phyloP scores from a whole-genome alignment of 2,329 filamentous ascomycete genomes.

The Diplodia seriata region DNA sequence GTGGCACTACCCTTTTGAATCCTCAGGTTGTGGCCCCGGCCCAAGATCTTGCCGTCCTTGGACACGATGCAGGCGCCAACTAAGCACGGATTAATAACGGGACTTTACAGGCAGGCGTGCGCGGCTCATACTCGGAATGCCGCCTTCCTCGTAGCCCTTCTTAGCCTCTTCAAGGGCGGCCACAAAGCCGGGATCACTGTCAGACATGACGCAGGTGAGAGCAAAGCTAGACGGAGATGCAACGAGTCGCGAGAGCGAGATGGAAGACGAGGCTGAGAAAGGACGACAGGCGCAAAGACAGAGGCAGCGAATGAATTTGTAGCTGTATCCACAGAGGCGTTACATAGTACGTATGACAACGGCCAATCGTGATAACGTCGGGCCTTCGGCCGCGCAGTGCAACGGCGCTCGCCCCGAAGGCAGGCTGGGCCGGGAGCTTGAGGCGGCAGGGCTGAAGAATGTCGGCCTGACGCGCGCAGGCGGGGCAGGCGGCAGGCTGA shows the following conservation, averaged over 20 bases:
- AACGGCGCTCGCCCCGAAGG: neutral
- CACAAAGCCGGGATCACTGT: constrained; percentile 57
- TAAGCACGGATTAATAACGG: constrained; percentile 35
- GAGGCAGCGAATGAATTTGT: constrained; percentile 14
- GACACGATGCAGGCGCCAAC: constrained; percentile 69
- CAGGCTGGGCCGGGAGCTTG: neutral
- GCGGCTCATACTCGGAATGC: constrained; percentile 54
- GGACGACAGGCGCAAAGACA: neutral
- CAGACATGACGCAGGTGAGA: constrained; percentile 34
- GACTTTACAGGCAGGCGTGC: neutral
- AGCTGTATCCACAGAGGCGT: constrained; percentile 19
- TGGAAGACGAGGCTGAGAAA: constrained; percentile 7
- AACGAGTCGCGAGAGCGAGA: neutral
- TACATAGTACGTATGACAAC: constrained; percentile 29
- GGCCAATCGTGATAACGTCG: constrained; percentile 31
- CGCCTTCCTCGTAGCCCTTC: constrained; percentile 62
- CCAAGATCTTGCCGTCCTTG: constrained; percentile 72
- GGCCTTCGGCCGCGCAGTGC: constrained; percentile 7
- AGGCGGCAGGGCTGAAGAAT: constrained; percentile 10
- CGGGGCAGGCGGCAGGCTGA: neutral
- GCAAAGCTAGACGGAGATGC: neutral
- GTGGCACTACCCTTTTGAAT: constrained; percentile 75
- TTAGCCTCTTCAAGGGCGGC: constrained; percentile 65
- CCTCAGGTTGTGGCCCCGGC: constrained; percentile 76
- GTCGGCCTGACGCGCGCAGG: neutral